Conservation (phyloP, 352 stramenopile species). For the Globisporangium cylindrosporum region DNA sequence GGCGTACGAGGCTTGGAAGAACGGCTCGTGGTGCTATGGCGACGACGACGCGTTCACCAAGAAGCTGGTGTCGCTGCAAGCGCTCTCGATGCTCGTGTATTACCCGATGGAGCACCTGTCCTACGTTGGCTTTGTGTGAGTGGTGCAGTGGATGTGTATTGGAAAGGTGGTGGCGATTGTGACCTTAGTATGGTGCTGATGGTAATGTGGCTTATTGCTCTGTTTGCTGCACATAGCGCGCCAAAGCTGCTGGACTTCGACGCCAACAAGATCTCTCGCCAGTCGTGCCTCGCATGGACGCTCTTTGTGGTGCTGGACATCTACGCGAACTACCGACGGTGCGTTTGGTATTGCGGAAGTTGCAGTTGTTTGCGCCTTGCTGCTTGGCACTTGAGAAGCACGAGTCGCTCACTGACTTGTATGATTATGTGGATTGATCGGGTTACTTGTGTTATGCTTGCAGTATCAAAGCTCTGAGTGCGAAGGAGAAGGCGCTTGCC, state of each 20-base stretch:
- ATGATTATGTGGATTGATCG: background rate
- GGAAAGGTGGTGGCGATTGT: background rate
- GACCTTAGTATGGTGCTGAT: background rate
- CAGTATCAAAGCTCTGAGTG: conserved; percentile 60
- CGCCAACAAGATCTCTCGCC: conserved; percentile 58
- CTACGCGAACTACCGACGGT: conserved; percentile 76
- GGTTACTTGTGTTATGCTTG: background rate
- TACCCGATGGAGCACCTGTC: conserved; percentile 85
- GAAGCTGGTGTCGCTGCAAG: conserved; percentile 58
- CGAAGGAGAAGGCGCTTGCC: conserved; percentile 55
- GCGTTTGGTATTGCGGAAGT: conserved; percentile 10
- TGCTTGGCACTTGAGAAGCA: background rate
- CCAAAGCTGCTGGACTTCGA: conserved; percentile 77
- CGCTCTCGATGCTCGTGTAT: conserved; percentile 82
- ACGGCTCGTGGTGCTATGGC: conserved; percentile 71
- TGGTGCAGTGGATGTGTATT: conserved; percentile 8
- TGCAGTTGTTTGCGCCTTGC: background rate
- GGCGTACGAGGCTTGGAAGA: conserved; percentile 68
- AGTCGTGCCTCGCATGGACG: conserved; percentile 73
- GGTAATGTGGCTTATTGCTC: conserved; percentile 6
- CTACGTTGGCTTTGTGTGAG: conserved; percentile 82
- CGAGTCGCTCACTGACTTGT: background rate
- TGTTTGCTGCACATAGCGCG: conserved; percentile 28
- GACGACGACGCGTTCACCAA: conserved; percentile 68
- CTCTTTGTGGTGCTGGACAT: conserved; percentile 76